phyloP scores from a whole-genome alignment of 768 basidiomycete genomes.

The Lactarius psammicola region DNA sequence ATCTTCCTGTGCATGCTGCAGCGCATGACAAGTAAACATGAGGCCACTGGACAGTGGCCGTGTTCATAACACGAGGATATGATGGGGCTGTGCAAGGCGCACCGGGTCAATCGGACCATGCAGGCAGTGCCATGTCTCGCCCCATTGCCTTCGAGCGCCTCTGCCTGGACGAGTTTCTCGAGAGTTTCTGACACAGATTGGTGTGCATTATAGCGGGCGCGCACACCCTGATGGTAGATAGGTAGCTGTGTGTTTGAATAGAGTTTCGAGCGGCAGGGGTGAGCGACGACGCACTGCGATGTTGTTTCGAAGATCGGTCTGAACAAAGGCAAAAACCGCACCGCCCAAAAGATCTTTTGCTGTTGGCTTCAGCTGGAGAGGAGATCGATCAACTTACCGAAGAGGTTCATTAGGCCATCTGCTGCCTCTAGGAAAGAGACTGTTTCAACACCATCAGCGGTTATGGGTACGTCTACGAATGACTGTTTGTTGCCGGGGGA shows the following conservation, averaged over 20 bases:
- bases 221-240: slow-evolving; percentile 54
- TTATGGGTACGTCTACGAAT: slow-evolving; percentile 79
- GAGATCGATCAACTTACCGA: slow-evolving; percentile 47
- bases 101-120: slow-evolving; percentile 67
- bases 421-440: slow-evolving; percentile 80
- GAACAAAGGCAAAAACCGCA: slow-evolving; percentile 71
- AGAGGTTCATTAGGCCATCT: slow-evolving; percentile 76
- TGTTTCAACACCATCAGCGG: slow-evolving; percentile 78
- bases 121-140: slow-evolving; percentile 54
- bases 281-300: slow-evolving; percentile 49
- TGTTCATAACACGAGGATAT: slow-evolving; percentile 5
- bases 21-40: slow-evolving; percentile 62
- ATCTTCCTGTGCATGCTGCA: slow-evolving; percentile 63
- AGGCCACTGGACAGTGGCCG: slow-evolving; percentile 49
- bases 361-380: neutral
- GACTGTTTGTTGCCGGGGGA: slow-evolving; percentile 50
- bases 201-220: slow-evolving; percentile 48
- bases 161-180: slow-evolving; percentile 57
- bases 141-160: slow-evolving; percentile 41
- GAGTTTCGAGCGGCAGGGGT: neutral
- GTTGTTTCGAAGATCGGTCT: slow-evolving; percentile 66
- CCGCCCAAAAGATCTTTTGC: slow-evolving; percentile 61
- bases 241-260: neutral
- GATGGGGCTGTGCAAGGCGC: slow-evolving; percentile 29
- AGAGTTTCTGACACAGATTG: slow-evolving; percentile 50